Evolutionary conservation across 495 filamentous ascomycete genomes (phyloP).

Genomic region (Lepraria neglecta): DNA sequence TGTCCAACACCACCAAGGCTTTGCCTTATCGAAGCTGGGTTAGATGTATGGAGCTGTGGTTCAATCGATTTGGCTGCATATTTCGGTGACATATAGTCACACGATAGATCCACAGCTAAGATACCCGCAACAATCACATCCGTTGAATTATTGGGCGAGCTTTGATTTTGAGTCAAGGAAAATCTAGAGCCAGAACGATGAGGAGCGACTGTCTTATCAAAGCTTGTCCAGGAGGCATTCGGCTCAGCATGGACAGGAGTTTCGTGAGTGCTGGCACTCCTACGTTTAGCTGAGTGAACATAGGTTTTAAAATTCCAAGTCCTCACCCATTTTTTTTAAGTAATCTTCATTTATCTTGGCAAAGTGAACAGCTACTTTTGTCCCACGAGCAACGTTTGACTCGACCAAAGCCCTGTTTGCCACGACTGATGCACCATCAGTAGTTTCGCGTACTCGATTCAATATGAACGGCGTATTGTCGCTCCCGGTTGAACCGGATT

Average conservation of each 20-base stretch:
- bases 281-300: conserved; percentile 4
- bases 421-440: conserved; percentile 58
- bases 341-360: conserved; percentile 51
- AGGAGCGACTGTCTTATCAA: not conserved
- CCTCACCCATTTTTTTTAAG: conserved; percentile 38
- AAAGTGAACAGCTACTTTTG: conserved; percentile 72
- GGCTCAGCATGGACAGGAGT: not conserved
- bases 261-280: not conserved
- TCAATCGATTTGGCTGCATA: conserved; percentile 28
- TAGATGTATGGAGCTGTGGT: conserved; percentile 73
- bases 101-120: conserved; percentile 80
- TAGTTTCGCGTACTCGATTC: conserved; percentile 71
- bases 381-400: conserved; percentile 72
- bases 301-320: not conserved
- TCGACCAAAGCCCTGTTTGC: conserved; percentile 75
- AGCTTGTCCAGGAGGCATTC: not conserved
- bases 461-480: conserved; percentile 88
- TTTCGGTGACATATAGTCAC: conserved; percentile 57
- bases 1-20: conserved; percentile 90
- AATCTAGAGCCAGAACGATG: not conserved
- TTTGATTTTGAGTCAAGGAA: not conserved
- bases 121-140: conserved; percentile 85
- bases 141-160: conserved; percentile 25
- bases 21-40: conserved; percentile 71
- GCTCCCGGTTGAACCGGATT: conserved; percentile 62